Conservation (phyloP, 1,139 yeast genomes). For the Saccharomyces pastorianus region DNA sequence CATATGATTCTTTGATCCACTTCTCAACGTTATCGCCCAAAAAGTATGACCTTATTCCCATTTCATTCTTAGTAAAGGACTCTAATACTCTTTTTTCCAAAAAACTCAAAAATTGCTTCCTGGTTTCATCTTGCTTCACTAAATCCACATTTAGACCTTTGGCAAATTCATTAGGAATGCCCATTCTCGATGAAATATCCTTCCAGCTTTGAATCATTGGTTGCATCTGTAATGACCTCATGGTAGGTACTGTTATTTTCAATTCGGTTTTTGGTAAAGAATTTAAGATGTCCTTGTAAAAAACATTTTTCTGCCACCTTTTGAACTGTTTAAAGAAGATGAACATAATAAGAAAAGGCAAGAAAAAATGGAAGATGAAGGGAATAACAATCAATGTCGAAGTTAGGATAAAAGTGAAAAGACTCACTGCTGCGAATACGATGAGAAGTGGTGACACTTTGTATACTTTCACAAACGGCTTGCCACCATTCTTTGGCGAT, state of each 20-base stretch:
- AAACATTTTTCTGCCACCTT: constrained; percentile 2
- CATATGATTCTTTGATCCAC: constrained; percentile 15
- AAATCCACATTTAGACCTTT: not conserved
- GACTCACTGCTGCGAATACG: constrained; percentile 1
- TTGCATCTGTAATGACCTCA: not conserved
- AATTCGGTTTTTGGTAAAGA: not conserved
- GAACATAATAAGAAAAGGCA: constrained; percentile 3
- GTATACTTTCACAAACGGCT: constrained; percentile 1
- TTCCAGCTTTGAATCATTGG: not conserved
- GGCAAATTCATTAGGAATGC: not conserved
- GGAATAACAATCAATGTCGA: not conserved
- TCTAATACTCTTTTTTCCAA: constrained; percentile 1
- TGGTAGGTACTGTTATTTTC: not conserved
- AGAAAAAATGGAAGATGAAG: constrained; percentile 1
- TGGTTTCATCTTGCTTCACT: not conserved
- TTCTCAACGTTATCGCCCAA: constrained; percentile 11
- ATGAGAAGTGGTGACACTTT: constrained; percentile 1
- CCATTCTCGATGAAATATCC: not conserved
- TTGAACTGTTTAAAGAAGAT: constrained; percentile 3
- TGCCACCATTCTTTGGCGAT: not conserved
- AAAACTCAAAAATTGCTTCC: not conserved
- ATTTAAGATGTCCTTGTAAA: constrained; percentile 2
- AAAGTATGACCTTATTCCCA: constrained; percentile 4
- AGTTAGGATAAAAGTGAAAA: not conserved
- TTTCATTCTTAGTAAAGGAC: constrained; percentile 3